These are phyloP conservation scores for Andrographis paniculata DNA, from an alignment of 305 asterid genomes.

Conservation along the genomic window DNA sequence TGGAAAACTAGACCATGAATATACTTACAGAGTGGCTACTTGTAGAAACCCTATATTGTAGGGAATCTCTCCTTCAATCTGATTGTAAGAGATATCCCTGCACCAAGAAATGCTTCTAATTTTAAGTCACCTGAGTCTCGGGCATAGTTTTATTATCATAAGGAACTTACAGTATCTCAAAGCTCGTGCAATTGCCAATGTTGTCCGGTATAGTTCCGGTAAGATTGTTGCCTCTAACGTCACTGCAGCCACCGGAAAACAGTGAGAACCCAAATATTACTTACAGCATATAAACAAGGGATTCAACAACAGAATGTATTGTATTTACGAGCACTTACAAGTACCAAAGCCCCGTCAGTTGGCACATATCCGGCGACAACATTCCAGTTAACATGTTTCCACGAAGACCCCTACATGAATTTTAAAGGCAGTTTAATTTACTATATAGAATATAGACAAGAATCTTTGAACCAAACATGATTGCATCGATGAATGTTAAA, in stretches of 20 bases:
- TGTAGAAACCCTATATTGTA: constrained; percentile 91
- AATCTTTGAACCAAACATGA: background rate
- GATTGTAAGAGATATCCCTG: constrained; percentile 95
- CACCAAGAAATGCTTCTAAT: constrained; percentile 1
- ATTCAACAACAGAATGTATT: too few species aligned
- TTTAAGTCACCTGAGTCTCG: too few species aligned
- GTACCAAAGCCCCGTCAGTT: constrained; percentile 93
- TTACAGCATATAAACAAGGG: background rate
- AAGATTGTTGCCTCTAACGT: constrained; percentile 81
- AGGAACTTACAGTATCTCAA: constrained; percentile 80
- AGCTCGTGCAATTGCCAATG: constrained; percentile 94
- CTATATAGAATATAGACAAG: too few species aligned
- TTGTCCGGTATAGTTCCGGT: constrained; percentile 84
- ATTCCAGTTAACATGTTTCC: constrained; percentile 80
- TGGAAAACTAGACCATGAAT: background rate
- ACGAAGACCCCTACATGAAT: constrained; percentile 62
- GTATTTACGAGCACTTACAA: constrained; percentile 71
- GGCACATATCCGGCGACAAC: constrained; percentile 90
- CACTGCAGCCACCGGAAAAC: constrained; percentile 35
- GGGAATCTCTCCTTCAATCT: constrained; percentile 92
- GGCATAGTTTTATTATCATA: too few species aligned
- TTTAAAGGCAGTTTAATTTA: background rate
- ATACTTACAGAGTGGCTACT: constrained; percentile 94
- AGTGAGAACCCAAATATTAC: background rate
- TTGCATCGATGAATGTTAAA: constrained; percentile 1